A percentile compares a stretch with the other conserved stretches of the same genome.
phyloP scores from a whole-genome alignment of 805 yeast genomes.

The Schizosaccharomyces cryophilus region DNA sequence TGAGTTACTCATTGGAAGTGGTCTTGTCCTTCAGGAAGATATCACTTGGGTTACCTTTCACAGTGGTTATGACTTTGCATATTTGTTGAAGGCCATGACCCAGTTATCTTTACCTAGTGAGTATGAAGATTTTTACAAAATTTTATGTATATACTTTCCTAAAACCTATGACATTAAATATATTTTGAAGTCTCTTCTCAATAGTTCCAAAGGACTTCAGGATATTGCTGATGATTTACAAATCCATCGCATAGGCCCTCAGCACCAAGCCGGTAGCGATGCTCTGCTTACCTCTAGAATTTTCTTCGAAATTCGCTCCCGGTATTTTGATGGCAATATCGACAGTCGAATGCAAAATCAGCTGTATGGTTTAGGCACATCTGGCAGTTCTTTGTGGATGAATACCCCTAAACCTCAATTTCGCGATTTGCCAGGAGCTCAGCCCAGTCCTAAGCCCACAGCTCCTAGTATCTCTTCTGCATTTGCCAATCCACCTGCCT shows the following conservation, averaged over 20 bases:
- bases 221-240: constrained; percentile 22
- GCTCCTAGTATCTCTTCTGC: not conserved
- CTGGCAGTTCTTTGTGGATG: not conserved
- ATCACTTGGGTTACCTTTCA: constrained; percentile 83
- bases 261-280: constrained; percentile 22
- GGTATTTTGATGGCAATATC: constrained; percentile 12
- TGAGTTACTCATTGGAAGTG: constrained; percentile 63
- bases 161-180: constrained; percentile 57
- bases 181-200: constrained; percentile 13
- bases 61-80: constrained; percentile 82
- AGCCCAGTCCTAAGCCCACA: not conserved
- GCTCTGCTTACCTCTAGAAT: constrained; percentile 20
- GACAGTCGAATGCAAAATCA: constrained; percentile 9
- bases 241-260: constrained; percentile 14
- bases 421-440: not conserved
- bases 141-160: constrained; percentile 55
- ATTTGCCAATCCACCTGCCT: not conserved
- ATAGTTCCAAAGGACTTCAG: constrained; percentile 12
- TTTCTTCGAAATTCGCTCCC: constrained; percentile 18
- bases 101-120: constrained; percentile 58
- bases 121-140: constrained; percentile 51
- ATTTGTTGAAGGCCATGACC: constrained; percentile 49
- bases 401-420: not conserved
- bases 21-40: constrained; percentile 44
- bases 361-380: not conserved